Evolutionary conservation across 306 rosid genomes (phyloP).

Genomic region (Luffa acutangula): DNA sequence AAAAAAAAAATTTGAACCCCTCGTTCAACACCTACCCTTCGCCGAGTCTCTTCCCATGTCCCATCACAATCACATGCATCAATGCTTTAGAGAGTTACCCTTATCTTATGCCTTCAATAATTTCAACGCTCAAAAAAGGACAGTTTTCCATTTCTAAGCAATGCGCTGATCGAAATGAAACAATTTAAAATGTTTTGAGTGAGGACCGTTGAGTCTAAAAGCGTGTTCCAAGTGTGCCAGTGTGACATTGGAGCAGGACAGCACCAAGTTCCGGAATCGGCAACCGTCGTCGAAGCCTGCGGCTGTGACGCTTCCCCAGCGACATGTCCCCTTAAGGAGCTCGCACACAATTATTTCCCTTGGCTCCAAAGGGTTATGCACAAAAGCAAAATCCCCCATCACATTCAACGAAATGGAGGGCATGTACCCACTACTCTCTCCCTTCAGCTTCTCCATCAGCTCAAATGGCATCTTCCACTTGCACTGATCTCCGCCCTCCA

Average conservation of each 20-base stretch:
- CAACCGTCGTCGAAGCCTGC: conserved; percentile 13
- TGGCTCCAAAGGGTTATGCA: conserved; percentile 24
- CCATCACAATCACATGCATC: no score
- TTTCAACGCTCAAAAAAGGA: no score
- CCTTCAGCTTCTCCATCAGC: conserved; percentile 32
- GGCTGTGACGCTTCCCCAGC: conserved; percentile 40
- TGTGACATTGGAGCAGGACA: conserved; percentile 32
- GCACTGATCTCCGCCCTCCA: background rate
- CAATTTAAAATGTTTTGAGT: background rate
- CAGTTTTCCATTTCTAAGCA: no score
- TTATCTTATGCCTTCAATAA: no score
- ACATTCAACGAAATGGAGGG: conserved; percentile 33
- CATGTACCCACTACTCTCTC: conserved; percentile 21
- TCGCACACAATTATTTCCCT: conserved; percentile 42
- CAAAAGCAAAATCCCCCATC: conserved; percentile 30
- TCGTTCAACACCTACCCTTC: no score
- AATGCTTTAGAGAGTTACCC: no score
- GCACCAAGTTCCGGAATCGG: conserved; percentile 31
- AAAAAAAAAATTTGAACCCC: no score
- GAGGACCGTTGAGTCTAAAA: background rate
- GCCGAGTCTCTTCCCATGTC: no score
- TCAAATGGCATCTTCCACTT: conserved; percentile 7
- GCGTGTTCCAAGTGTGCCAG: conserved; percentile 22
- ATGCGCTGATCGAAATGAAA: no score
- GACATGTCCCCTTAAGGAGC: conserved; percentile 16